Evolutionary conservation across 768 basidiomycete species (phyloP).

Genomic region (Phanerochaete sordida): DNA sequence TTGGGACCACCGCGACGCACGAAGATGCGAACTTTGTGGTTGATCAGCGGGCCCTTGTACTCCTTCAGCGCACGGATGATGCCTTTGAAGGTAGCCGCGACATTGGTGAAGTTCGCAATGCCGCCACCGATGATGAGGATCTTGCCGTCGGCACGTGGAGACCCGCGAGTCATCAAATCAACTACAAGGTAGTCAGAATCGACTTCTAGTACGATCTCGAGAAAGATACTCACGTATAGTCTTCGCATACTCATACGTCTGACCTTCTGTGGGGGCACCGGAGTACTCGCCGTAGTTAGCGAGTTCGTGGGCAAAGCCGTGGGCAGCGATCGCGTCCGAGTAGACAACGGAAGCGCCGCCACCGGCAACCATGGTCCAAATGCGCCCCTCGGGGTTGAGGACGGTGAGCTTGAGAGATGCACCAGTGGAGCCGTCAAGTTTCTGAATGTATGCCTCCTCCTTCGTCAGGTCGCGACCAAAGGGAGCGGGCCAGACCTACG

Average conservation of each 20-base stretch:
- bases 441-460: slow-evolving; percentile 99
- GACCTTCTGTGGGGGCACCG: slow-evolving; percentile 95
- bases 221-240: slow-evolving; percentile 70
- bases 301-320: slow-evolving; percentile 94
- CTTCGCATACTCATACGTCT: slow-evolving; percentile 99
- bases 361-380: slow-evolving; percentile 99
- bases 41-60: slow-evolving; percentile 81
- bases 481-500: slow-evolving; percentile 80
- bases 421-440: slow-evolving; percentile 94
- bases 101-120: slow-evolving; percentile 99
- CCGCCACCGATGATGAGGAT: slow-evolving; percentile 99
- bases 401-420: slow-evolving; percentile 98
- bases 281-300: slow-evolving; percentile 99
- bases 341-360: slow-evolving; percentile 80
- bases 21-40: slow-evolving; percentile 88
- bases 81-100: slow-evolving; percentile 99
- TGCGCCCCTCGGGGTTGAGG: slow-evolving; percentile 88
- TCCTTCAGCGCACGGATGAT: slow-evolving; percentile 97
- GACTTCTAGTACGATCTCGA: neutral
- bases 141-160: slow-evolving; percentile 83
- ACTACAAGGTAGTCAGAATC: slow-evolving; percentile 39
- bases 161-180: slow-evolving; percentile 92
- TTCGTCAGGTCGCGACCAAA: slow-evolving; percentile 98
- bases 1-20: slow-evolving; percentile 98
- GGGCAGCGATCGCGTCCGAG: slow-evolving; percentile 80